These are phyloP conservation scores for Lyophyllum semitale DNA, from an alignment of 768 basidiomycete genomes.

Conservation along the genomic window DNA sequence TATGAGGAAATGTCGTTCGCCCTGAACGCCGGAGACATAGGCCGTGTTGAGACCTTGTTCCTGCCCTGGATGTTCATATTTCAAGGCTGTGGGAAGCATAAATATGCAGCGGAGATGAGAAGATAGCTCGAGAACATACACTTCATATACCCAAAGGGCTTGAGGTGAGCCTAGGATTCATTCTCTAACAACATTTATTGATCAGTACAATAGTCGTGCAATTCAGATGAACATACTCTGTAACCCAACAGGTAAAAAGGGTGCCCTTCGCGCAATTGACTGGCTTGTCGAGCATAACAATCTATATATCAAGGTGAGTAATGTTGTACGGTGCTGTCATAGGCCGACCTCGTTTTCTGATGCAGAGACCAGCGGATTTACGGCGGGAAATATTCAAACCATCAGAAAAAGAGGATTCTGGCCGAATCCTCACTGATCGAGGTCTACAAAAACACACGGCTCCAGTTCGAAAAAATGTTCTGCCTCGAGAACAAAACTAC, in stretches of 20 bases:
- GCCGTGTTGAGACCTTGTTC: conserved; percentile 24
- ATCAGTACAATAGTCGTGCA: conserved; percentile 15
- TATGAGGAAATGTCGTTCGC: conserved; percentile 36
- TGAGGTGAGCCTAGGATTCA: conserved; percentile 6
- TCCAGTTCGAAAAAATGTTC: conserved; percentile 27
- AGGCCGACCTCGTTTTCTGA: not conserved
- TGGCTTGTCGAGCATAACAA: too few species aligned
- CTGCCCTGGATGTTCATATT: conserved; percentile 28
- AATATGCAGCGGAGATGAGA: too few species aligned
- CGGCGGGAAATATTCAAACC: conserved; percentile 23
- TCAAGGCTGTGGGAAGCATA: conserved; percentile 31
- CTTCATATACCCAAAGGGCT: conserved; percentile 19
- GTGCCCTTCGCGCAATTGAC: too few species aligned
- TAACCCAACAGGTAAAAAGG: conserved; percentile 36
- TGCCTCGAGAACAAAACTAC: conserved; percentile 23
- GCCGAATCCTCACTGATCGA: conserved; percentile 35
- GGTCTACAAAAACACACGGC: conserved; percentile 26
- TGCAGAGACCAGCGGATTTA: conserved; percentile 26
- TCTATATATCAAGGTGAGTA: conserved; percentile 41
- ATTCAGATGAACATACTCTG: conserved; percentile 31
- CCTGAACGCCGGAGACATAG: too few species aligned
- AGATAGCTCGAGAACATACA: too few species aligned
- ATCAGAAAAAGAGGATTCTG: conserved; percentile 29
- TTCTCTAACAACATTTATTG: conserved; percentile 1
- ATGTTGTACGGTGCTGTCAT: not conserved